phyloP scores from a whole-genome alignment of 2,329 filamentous ascomycete genomes.

The Verticillium nonalfalfae region DNA sequence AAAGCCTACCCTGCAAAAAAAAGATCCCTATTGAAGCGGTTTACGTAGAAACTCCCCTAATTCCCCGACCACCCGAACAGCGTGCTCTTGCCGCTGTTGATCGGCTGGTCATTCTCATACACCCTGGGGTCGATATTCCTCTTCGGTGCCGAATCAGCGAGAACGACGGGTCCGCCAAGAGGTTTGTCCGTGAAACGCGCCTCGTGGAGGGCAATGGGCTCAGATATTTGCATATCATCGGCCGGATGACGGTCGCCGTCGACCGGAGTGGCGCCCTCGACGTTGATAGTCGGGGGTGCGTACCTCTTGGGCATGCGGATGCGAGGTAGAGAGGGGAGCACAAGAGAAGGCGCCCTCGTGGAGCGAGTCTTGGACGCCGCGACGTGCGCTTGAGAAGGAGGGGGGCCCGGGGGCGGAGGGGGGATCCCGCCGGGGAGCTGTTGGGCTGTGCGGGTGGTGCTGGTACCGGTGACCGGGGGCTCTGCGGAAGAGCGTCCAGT shows the following conservation, averaged over 20 bases:
- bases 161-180: conserved; percentile 4
- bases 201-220: conserved; percentile 18
- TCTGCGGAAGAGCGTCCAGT: conserved; percentile 6
- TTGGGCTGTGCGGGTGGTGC: not conserved
- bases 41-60: not conserved
- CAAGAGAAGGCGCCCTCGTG: conserved; percentile 24
- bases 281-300: conserved; percentile 26
- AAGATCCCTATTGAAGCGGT: too few relatives aligned
- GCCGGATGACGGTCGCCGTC: conserved; percentile 18
- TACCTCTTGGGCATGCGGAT: conserved; percentile 34
- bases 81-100: conserved; percentile 26
- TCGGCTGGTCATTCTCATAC: conserved; percentile 19
- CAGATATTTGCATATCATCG: conserved; percentile 20
- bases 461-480: not conserved
- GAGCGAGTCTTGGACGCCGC: conserved; percentile 10
- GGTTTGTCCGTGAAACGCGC: conserved; percentile 18
- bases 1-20: not conserved
- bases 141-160: not conserved
- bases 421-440: conserved; percentile 7
- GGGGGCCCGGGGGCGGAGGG: conserved; percentile 18
- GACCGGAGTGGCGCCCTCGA: conserved; percentile 10
- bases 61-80: conserved; percentile 19
- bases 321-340: conserved; percentile 29
- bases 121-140: conserved; percentile 4
- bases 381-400: conserved; percentile 3